Conservation (phyloP, 441 rosid species). For the Corymbia calophylla region DNA sequence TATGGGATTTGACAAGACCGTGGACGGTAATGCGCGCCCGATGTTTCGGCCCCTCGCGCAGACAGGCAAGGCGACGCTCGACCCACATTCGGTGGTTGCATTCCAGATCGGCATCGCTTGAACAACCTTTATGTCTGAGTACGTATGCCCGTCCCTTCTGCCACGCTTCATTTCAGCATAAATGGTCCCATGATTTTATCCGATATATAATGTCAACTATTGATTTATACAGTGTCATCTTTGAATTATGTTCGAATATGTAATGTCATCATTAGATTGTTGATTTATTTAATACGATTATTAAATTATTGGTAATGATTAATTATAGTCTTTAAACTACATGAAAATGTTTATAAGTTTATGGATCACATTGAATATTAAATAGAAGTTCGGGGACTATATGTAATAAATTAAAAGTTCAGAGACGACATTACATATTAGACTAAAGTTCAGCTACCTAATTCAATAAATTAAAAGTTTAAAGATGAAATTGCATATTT, state of each 20-base stretch:
- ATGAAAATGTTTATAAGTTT: neutral
- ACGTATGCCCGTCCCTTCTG: neutral
- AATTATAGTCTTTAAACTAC: accelerated
- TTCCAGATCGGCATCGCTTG: neutral
- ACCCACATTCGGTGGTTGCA: neutral
- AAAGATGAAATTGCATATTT: neutral
- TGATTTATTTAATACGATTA: neutral
- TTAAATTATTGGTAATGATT: neutral
- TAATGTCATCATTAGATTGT: neutral
- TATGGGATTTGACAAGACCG: neutral
- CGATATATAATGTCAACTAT: neutral
- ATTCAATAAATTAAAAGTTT: neutral
- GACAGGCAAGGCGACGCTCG: neutral
- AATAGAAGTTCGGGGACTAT: accelerated
- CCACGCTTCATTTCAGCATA: neutral
- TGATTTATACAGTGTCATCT: too few species aligned
- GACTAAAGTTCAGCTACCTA: too few species aligned
- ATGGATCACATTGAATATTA: accelerated
- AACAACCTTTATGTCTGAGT: neutral
- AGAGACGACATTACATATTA: accelerated
- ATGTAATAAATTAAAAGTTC: neutral
- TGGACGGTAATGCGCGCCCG: neutral
- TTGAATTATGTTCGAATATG: neutral
- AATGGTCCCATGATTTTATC: neutral
- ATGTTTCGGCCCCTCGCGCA: neutral